Evolutionary conservation across 2,329 filamentous ascomycete genomes (phyloP).

Genomic region (Pleurostoma richardsiae): DNA sequence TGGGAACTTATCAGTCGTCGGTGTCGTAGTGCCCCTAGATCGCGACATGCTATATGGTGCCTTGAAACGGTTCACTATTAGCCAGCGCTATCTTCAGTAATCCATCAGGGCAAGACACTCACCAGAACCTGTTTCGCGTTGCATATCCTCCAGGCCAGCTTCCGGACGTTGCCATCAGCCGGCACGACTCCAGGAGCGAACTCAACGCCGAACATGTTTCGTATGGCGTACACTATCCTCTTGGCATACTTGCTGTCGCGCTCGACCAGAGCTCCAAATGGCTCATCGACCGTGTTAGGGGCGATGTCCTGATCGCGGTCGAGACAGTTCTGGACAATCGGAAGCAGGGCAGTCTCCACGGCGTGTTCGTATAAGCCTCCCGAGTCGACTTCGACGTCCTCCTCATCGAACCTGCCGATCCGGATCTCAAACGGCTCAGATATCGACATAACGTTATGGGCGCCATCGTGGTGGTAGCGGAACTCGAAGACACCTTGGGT

Average conservation of each 20-base stretch:
- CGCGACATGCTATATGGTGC: constrained; percentile 68
- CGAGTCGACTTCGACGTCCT: constrained; percentile 34
- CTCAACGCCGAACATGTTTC: constrained; percentile 96
- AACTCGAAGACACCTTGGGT: constrained; percentile 95
- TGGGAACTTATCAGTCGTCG: constrained; percentile 36
- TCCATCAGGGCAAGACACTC: constrained; percentile 29
- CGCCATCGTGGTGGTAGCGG: constrained; percentile 90
- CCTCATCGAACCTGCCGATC: constrained; percentile 70
- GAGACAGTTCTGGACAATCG: constrained; percentile 85
- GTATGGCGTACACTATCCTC: constrained; percentile 88
- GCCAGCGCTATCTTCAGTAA: neutral
- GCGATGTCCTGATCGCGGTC: constrained; percentile 90
- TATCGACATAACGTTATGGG: constrained; percentile 89
- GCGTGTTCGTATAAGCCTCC: constrained; percentile 60
- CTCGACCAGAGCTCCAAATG: constrained; percentile 81
- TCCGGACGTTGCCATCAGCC: constrained; percentile 84
- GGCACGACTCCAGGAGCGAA: constrained; percentile 89
- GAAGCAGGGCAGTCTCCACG: constrained; percentile 73
- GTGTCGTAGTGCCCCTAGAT: constrained; percentile 58
- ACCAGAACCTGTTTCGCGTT: constrained; percentile 95
- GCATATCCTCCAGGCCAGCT: constrained; percentile 89
- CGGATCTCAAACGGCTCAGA: constrained; percentile 90
- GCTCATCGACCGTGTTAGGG: constrained; percentile 70
- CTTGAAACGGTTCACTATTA: constrained; percentile 28
- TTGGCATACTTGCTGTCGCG: constrained; percentile 84